Conservation (phyloP, 495 filamentous ascomycete genomes). For the Lepraria neglecta region DNA sequence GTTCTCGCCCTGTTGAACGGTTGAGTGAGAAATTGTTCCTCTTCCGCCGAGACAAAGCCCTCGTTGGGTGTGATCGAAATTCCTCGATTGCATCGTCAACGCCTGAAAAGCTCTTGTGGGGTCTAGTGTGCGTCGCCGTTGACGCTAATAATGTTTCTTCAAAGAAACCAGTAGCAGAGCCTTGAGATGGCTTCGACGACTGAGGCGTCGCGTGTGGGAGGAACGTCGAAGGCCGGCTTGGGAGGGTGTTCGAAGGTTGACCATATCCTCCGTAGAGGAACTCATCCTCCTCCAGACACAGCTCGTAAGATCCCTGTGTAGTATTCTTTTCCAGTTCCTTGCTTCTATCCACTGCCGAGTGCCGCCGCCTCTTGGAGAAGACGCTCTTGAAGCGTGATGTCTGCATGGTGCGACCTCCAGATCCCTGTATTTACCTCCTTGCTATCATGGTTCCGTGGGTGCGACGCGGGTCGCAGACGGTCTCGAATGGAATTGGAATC, state of each 20-base stretch:
- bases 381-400: not conserved
- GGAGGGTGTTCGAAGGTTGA: constrained; percentile 10
- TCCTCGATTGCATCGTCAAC: constrained; percentile 39
- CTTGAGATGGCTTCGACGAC: not conserved
- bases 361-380: constrained; percentile 6
- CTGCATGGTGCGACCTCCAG: not conserved
- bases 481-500: not conserved
- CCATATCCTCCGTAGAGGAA: constrained; percentile 3
- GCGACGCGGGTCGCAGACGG: not conserved
- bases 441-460: constrained; percentile 5
- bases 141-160: constrained; percentile 1
- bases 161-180: not conserved
- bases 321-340: not conserved
- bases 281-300: constrained; percentile 15
- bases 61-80: constrained; percentile 4
- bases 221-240: constrained; percentile 7
- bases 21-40: constrained; percentile 18
- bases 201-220: not conserved
- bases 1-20: not conserved
- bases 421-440: constrained; percentile 11
- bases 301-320: constrained; percentile 10
- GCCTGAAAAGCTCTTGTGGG: constrained; percentile 42
- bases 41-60: constrained; percentile 11
- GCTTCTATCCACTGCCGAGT: not conserved
- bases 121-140: constrained; percentile 3